Conservation (phyloP, 768 basidiomycete species). For the Ramaria sp. region DNA sequence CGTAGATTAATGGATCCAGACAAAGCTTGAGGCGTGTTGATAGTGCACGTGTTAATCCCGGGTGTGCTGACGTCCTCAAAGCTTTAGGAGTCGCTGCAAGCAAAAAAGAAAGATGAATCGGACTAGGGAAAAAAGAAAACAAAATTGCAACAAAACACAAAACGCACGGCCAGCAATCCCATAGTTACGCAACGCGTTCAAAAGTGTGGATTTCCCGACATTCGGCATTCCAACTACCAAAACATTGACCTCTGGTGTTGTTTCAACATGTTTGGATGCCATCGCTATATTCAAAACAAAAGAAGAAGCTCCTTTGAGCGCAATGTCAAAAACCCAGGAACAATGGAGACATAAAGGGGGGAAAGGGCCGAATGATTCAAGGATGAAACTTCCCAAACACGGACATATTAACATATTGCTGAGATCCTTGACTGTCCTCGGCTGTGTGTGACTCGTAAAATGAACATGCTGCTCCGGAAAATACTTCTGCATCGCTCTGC, state of each 20-base stretch:
- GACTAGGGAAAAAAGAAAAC: not conserved
- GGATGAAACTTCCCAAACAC: not conserved
- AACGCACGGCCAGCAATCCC: conserved; percentile 80
- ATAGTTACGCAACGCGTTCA: conserved; percentile 80
- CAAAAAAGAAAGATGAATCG: not conserved
- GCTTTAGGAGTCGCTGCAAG: conserved; percentile 71
- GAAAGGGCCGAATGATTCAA: no score
- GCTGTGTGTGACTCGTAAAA: conserved; percentile 9
- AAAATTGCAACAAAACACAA: no score
- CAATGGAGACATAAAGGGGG: not conserved
- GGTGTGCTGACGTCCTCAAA: conserved; percentile 76
- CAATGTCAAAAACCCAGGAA: not conserved
- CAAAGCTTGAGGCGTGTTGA: conserved; percentile 85
- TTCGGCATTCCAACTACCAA: conserved; percentile 98
- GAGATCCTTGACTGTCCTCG: conserved; percentile 1
- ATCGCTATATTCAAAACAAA: conserved; percentile 5
- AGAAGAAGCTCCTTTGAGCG: no score
- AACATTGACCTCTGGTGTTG: conserved; percentile 67
- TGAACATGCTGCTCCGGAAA: conserved; percentile 54
- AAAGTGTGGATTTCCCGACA: conserved; percentile 90
- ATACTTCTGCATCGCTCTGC: conserved; percentile 54
- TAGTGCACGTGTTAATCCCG: conserved; percentile 81
- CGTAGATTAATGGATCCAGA: conserved; percentile 74
- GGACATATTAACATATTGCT: conserved; percentile 5
- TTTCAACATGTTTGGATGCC: conserved; percentile 27